phyloP scores from a whole-genome alignment of 768 basidiomycete species.

The Galerina sulciceps region DNA sequence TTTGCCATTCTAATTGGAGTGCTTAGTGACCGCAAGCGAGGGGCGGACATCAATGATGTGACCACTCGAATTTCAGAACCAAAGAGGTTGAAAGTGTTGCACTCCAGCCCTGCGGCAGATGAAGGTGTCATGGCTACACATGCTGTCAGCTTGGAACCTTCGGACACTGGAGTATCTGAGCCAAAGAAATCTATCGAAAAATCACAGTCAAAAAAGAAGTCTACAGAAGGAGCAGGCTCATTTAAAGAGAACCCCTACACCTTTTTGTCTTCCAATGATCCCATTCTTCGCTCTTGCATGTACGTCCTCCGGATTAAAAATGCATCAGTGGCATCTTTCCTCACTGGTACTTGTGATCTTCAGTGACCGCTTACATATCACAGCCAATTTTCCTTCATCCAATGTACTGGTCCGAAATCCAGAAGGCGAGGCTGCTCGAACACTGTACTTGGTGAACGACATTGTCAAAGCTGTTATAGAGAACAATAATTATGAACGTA shows the following conservation, averaged over 20 bases:
- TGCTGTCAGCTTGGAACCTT: neutral
- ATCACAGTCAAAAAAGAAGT: constrained; percentile 10
- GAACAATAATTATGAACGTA: constrained; percentile 81
- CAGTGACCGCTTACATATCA: constrained; percentile 77
- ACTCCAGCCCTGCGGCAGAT: neutral
- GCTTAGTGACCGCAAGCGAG: constrained; percentile 54
- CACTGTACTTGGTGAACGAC: constrained; percentile 87
- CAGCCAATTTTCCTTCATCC: constrained; percentile 67
- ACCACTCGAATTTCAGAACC: constrained; percentile 33
- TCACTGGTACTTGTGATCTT: neutral
- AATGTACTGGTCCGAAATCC: constrained; percentile 91
- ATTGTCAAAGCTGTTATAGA: constrained; percentile 80
- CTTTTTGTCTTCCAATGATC: constrained; percentile 73
- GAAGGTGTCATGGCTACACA: neutral
- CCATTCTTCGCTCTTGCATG: constrained; percentile 74
- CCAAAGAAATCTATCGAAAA: neutral
- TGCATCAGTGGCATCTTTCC: neutral
- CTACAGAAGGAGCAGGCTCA: constrained; percentile 34
- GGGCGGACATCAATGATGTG: constrained; percentile 33
- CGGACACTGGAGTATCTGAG: neutral
- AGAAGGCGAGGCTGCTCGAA: constrained; percentile 69
- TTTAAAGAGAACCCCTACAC: constrained; percentile 95
- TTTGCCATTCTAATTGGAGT: neutral
- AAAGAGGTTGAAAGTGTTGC: constrained; percentile 47
- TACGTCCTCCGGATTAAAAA: constrained; percentile 43